Percentiles rank a stretch among this genome's conserved stretches.
These are phyloP conservation scores for Tylopilus vinaceipallidus DNA, from an alignment of 768 basidiomycete genomes.

Conservation along the genomic window DNA sequence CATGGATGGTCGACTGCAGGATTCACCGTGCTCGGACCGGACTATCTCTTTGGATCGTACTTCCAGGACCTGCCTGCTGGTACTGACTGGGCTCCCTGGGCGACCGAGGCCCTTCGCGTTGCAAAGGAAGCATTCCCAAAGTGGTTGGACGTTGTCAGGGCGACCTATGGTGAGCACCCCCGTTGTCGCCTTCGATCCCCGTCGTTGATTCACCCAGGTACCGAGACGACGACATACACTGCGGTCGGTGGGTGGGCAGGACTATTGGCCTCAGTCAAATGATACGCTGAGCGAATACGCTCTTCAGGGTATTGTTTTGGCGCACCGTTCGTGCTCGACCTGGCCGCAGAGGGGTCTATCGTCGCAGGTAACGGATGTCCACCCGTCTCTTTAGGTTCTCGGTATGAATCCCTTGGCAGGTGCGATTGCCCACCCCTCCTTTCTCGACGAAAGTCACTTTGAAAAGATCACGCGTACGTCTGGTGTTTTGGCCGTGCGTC, in stretches of 20 bases:
- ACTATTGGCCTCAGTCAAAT: no score
- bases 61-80: constrained; percentile 35
- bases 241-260: constrained; percentile 38
- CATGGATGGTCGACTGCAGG: constrained; percentile 33
- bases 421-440: constrained; percentile 53
- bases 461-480: constrained; percentile 42
- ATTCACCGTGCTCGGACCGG: constrained; percentile 54
- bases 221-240: constrained; percentile 37
- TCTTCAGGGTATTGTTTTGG: constrained; percentile 58
- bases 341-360: constrained; percentile 41
- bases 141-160: constrained; percentile 52
- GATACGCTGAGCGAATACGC: neutral
- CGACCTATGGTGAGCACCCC: constrained; percentile 40
- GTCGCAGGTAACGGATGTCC: constrained; percentile 38
- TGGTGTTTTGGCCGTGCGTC: neutral
- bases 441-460: constrained; percentile 53
- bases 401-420: constrained; percentile 18
- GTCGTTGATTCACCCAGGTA: constrained; percentile 13
- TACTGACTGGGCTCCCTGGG: constrained; percentile 40
- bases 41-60: constrained; percentile 57
- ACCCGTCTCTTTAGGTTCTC: no score
- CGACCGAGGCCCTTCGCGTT: constrained; percentile 25
- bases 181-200: neutral
- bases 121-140: constrained; percentile 41
- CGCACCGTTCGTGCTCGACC: constrained; percentile 46